Evolutionary conservation across 2,329 filamentous ascomycete genomes (phyloP).

Genomic region (Paecilomyces sp.): DNA sequence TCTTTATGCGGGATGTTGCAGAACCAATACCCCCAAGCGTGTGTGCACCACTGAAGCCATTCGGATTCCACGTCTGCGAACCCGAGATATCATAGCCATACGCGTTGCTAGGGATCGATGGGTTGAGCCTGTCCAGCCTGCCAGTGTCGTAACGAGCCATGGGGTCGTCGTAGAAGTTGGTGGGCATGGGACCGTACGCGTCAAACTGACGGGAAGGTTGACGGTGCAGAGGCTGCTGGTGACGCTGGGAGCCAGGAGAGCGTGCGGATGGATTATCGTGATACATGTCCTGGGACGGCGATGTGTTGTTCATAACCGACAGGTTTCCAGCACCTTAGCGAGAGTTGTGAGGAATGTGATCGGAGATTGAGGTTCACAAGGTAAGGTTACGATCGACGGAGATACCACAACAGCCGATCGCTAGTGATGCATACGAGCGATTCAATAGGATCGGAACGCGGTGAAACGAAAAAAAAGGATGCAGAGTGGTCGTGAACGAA

Average conservation of each 20-base stretch:
- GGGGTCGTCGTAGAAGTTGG: slow-evolving; percentile 66
- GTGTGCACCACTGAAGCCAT: slow-evolving; percentile 60
- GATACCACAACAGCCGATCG: not conserved
- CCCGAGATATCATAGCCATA: slow-evolving; percentile 63
- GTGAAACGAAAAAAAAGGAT: not conserved
- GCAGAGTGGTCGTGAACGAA: not conserved
- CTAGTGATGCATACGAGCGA: not conserved
- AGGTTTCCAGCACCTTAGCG: not conserved
- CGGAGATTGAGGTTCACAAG: not conserved
- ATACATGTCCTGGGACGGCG: slow-evolving; percentile 45
- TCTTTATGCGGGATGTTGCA: slow-evolving; percentile 51
- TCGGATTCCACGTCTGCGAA: slow-evolving; percentile 76
- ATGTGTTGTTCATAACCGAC: slow-evolving; percentile 23
- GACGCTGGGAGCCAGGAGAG: slow-evolving; percentile 67
- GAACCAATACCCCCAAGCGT: slow-evolving; percentile 57
- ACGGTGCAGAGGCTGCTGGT: slow-evolving; percentile 58
- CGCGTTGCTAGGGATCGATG: slow-evolving; percentile 49
- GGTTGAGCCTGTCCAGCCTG: slow-evolving; percentile 51
- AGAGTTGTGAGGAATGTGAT: not conserved
- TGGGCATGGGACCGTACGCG: slow-evolving; percentile 58
- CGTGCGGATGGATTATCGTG: slow-evolving; percentile 65
- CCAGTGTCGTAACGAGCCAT: slow-evolving; percentile 50
- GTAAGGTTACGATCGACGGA: not conserved
- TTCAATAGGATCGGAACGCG: not conserved
- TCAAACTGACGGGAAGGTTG: slow-evolving; percentile 75